Evolutionary conservation across 2,329 filamentous ascomycete genomes (phyloP).

Genomic region (Aureobasidium sp.): DNA sequence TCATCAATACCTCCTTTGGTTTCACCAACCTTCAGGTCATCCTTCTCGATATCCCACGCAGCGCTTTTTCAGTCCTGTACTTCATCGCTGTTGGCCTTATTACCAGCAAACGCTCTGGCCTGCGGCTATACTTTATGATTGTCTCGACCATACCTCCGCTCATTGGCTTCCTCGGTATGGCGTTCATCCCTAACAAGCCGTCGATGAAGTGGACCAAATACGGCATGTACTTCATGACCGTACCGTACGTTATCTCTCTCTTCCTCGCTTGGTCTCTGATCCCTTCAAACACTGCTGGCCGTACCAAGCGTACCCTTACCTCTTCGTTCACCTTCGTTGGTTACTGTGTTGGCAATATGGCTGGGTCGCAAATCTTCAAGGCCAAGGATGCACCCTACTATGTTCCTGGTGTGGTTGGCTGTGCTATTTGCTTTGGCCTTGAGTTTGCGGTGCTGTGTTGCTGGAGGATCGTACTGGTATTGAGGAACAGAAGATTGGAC

Average conservation of each 20-base stretch:
- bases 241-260: constrained; percentile 35
- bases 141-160: constrained; percentile 35
- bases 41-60: constrained; percentile 36
- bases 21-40: constrained; percentile 34
- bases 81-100: constrained; percentile 39
- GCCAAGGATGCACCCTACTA: constrained; percentile 50
- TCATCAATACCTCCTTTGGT: constrained; percentile 23
- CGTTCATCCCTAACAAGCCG: constrained; percentile 36
- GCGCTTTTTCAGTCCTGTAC: constrained; percentile 34
- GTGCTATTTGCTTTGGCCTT: constrained; percentile 39
- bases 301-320: constrained; percentile 53
- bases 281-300: constrained; percentile 52
- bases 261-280: constrained; percentile 42
- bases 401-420: constrained; percentile 46
- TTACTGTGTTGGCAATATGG: constrained; percentile 57
- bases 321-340: constrained; percentile 52
- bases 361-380: constrained; percentile 53
- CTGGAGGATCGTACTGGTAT: constrained; percentile 48
- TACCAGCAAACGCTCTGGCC: constrained; percentile 31
- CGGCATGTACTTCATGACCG: constrained; percentile 40
- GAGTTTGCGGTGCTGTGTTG: constrained; percentile 39
- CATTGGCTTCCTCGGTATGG: constrained; percentile 38
- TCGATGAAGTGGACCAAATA: constrained; percentile 42
- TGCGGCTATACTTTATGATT: constrained; percentile 41
- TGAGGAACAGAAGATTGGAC: constrained; percentile 41